Evolutionary conservation across 1,284 basidiomycete genomes (phyloP).

Genomic region (Inonotus hispidus): DNA sequence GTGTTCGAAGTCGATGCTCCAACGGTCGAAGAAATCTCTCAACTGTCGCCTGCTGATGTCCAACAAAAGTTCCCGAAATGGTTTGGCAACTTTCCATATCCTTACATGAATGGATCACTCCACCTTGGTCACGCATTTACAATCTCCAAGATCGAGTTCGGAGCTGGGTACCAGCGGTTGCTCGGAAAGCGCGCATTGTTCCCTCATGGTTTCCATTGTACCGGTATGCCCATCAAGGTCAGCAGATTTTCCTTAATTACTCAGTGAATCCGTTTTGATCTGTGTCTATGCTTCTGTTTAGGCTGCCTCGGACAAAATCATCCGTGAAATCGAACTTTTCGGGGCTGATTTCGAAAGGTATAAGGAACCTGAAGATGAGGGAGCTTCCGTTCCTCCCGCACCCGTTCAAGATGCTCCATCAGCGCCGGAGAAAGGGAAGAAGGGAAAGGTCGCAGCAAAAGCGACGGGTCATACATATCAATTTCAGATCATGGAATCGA

Average conservation of each 20-base stretch:
- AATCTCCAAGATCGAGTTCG: slow-evolving; percentile 98
- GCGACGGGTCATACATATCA: slow-evolving; percentile 94
- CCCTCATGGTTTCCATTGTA: slow-evolving; percentile 95
- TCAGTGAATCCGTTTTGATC: neutral
- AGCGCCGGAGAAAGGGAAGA: slow-evolving; percentile 82
- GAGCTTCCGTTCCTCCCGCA: slow-evolving; percentile 29
- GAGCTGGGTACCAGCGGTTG: slow-evolving; percentile 94
- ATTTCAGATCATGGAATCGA: slow-evolving; percentile 98
- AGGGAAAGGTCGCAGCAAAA: slow-evolving; percentile 94
- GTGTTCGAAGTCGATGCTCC: slow-evolving; percentile 87
- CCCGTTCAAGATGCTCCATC: slow-evolving; percentile 31
- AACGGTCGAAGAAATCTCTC: slow-evolving; percentile 54
- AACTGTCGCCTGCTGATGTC: slow-evolving; percentile 59
- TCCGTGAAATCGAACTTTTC: slow-evolving; percentile 96
- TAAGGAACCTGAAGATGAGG: slow-evolving; percentile 40
- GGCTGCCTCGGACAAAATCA: slow-evolving; percentile 95
- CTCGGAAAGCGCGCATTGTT: slow-evolving; percentile 92
- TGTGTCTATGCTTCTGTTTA: slow-evolving; percentile 28
- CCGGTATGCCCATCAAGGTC: slow-evolving; percentile 98
- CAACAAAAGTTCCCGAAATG: slow-evolving; percentile 85
- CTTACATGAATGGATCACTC: slow-evolving; percentile 98
- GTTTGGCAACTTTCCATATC: slow-evolving; percentile 94
- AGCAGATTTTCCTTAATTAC: slow-evolving; percentile 24
- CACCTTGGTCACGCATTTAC: slow-evolving; percentile 99
- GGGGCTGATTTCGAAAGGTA: slow-evolving; percentile 86